A percentile compares a stretch with the other conserved stretches of the same genome.
Evolutionary conservation across 2,329 filamentous ascomycete species (phyloP).

Genomic region (Cladophialophora psammophila): DNA sequence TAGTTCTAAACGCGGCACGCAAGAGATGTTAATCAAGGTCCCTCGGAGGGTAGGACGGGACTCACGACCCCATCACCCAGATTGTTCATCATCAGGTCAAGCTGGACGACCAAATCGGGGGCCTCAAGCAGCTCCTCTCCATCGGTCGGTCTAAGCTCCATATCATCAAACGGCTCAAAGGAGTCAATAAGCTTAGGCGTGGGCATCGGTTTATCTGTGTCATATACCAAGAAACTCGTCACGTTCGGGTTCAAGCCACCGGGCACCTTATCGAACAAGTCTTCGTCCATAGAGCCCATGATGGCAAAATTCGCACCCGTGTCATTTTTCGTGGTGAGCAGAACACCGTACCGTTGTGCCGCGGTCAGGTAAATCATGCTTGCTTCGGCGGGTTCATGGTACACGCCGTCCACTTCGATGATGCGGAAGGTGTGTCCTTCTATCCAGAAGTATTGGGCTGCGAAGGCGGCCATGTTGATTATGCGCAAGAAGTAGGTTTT

Average conservation of each 20-base stretch:
- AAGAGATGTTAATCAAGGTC: not conserved
- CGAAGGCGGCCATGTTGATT: constrained; percentile 76
- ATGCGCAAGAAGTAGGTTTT: constrained; percentile 77
- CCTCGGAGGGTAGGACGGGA: constrained; percentile 44
- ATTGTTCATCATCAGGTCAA: constrained; percentile 72
- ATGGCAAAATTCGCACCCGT: constrained; percentile 71
- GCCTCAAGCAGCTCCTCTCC: constrained; percentile 65
- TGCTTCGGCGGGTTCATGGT: constrained; percentile 66
- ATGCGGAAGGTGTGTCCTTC: constrained; percentile 68
- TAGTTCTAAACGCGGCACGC: constrained; percentile 31
- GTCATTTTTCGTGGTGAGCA: constrained; percentile 68
- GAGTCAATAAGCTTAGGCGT: constrained; percentile 65
- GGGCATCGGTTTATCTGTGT: constrained; percentile 55
- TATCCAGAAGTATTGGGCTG: constrained; percentile 58
- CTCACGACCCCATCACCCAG: constrained; percentile 72
- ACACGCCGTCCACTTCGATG: constrained; percentile 76
- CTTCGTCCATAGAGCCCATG: constrained; percentile 73
- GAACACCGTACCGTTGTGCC: constrained; percentile 67
- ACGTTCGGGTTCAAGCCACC: constrained; percentile 68
- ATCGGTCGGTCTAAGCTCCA: constrained; percentile 71
- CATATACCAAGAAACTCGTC: constrained; percentile 64
- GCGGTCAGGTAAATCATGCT: constrained; percentile 71
- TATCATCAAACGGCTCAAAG: constrained; percentile 76
- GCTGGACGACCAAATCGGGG: constrained; percentile 68
- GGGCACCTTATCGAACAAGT: constrained; percentile 74